Conservation (phyloP, 2,329 filamentous ascomycete genomes). For the Paecilomyces formosus region DNA sequence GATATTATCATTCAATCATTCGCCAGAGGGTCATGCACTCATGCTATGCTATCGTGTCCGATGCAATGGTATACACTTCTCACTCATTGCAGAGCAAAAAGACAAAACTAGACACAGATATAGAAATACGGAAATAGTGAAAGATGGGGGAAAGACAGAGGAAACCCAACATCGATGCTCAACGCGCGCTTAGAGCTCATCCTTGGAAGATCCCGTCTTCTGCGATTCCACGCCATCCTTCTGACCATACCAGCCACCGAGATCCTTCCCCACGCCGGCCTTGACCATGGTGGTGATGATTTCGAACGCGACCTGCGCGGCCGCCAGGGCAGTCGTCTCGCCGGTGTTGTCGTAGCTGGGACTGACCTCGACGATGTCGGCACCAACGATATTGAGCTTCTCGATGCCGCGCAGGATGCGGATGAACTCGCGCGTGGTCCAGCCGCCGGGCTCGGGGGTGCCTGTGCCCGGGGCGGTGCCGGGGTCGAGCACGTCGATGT, state of each 20-base stretch:
- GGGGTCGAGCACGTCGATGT: conserved; percentile 76
- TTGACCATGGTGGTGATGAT: conserved; percentile 60
- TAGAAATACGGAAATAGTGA: background rate
- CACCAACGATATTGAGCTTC: conserved; percentile 74
- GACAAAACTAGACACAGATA: background rate
- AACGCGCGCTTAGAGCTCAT: conserved; percentile 15
- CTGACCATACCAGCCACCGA: conserved; percentile 34
- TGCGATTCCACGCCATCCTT: conserved; percentile 7
- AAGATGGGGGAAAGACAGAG: background rate
- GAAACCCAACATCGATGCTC: background rate
- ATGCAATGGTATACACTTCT: background rate
- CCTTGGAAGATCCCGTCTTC: conserved; percentile 4
- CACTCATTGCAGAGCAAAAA: background rate
- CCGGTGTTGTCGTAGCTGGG: conserved; percentile 75
- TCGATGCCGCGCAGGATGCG: conserved; percentile 76
- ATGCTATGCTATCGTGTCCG: background rate
- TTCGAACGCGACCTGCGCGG: conserved; percentile 77
- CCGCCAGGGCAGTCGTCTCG: conserved; percentile 76
- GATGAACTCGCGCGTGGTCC: conserved; percentile 84
- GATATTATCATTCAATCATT: background rate
- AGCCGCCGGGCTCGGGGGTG: conserved; percentile 83
- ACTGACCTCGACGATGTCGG: conserved; percentile 82
- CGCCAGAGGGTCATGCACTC: background rate
- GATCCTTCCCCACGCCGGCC: conserved; percentile 29
- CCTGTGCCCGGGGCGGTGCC: conserved; percentile 67